Percentiles rank a stretch among this genome's conserved stretches.
phyloP scores from a whole-genome alignment of 139 green algal genomes.

The Gonium pectorale region DNA sequence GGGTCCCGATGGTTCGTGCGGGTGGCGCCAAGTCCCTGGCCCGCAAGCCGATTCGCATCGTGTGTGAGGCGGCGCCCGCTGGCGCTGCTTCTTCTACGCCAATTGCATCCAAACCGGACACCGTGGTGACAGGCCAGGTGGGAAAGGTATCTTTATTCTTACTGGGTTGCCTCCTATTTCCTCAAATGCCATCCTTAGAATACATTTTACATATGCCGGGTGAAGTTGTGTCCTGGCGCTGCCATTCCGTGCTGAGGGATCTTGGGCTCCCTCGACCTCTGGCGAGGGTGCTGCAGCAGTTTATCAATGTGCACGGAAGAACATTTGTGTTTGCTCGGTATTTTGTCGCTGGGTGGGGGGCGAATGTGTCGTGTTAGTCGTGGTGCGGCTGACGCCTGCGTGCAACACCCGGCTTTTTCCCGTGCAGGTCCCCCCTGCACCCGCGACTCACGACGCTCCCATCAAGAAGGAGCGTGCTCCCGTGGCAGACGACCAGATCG shows the following conservation, averaged over 20 bases:
- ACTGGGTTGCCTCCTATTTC: too few relatives aligned
- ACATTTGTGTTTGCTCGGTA: not conserved
- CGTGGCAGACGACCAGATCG: constrained; percentile 44
- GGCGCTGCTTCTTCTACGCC: not conserved
- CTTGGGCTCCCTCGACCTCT: not conserved
- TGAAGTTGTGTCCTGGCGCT: not conserved
- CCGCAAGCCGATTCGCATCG: not conserved
- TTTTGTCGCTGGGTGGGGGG: not conserved
- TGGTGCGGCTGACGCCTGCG: not conserved
- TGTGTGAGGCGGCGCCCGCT: constrained; percentile 39
- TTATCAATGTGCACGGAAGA: too few relatives aligned
- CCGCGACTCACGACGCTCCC: not conserved
- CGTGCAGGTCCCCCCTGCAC: not conserved
- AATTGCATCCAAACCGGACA: not conserved
- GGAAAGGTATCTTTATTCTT: too few relatives aligned
- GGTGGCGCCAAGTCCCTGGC: too few relatives aligned
- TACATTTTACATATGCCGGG: too few relatives aligned
- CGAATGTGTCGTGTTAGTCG: not conserved
- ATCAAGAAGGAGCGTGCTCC: constrained; percentile 49
- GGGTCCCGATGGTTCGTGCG: not conserved
- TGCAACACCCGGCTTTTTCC: not conserved
- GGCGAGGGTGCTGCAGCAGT: too few relatives aligned
- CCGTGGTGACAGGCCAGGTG: not conserved
- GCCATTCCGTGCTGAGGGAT: too few relatives aligned
- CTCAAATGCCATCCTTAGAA: too few relatives aligned